Base-by-base conservation (phyloP, 2,329 filamentous ascomycete species). In the Fusarium lyarnte region DNA sequence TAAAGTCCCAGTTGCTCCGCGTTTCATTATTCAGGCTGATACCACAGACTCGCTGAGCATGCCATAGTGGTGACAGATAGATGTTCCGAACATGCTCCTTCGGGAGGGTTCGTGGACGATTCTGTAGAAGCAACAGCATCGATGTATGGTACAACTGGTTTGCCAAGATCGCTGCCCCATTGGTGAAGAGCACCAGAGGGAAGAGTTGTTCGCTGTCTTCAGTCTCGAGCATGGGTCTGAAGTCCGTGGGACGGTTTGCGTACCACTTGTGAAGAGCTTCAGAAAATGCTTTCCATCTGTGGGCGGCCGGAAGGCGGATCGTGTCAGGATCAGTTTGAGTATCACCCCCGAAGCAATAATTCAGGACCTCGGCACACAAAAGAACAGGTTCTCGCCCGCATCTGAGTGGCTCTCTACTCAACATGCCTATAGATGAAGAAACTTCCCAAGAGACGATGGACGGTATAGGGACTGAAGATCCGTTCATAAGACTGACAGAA, bases 121-220 rank as follows among this genome's bases (percentile, higher is more conserved):
- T 83, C 62, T 85, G 85, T 23, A 89, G 81, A 61, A 89, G 78
- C 1, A 88, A 75, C 12, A 88, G 76, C 80, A 87, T 87, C 5
- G 87, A 86, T 2, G 87, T 87, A 70, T 89, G 88, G 72, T 88
- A 89, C 6, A 89, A 79, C 71, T 89, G 87, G 66, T 88, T 89
- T 6, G 85, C 87, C 1, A 88, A 76, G 23, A 88, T 76, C 0
- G 84, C 78, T 17, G 81, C 80, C 27, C 77, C 80, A 69, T 77
- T 83, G 57, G 80, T 82, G 63, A 82, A 83, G 23, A 83, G 77
- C n/a, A 83, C 57, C 1, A 78, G 66, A 4, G 81, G 82, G 53
- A 83, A 82, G 0, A 80, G 72, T 25, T 75, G 73, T 5, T 78
- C 76, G 45, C 74, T 72, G 17, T 77, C 73, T 23, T 81, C 79